Evolutionary conservation across 495 filamentous ascomycete species (phyloP).

Genomic region (Neurospora sp.): DNA sequence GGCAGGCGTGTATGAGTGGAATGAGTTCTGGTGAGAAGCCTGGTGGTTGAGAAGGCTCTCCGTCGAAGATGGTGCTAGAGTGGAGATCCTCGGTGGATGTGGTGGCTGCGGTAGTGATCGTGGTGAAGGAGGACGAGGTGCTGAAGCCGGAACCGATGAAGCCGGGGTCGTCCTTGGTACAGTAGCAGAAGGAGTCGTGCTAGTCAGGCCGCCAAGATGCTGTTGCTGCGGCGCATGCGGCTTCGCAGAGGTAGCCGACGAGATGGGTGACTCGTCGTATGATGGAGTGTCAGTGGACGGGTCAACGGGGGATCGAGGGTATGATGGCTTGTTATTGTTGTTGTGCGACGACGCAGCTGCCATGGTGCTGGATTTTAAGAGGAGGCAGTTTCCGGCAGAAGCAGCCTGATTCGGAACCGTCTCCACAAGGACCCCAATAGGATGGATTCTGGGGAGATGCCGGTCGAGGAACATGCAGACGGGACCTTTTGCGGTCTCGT

Average conservation of each 20-base stretch:
- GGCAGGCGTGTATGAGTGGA: constrained; percentile 38
- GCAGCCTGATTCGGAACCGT: constrained; percentile 22
- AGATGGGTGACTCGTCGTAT: constrained; percentile 46
- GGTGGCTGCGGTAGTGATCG: constrained; percentile 23
- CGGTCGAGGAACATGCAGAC: constrained; percentile 38
- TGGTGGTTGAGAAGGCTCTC: constrained; percentile 14
- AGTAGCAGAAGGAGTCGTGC: constrained; percentile 18
- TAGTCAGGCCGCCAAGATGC: constrained; percentile 39
- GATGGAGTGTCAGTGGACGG: constrained; percentile 34
- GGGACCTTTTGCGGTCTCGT: constrained; percentile 11
- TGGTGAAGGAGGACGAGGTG: constrained; percentile 35
- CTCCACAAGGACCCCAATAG: constrained; percentile 31
- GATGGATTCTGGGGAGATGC: constrained; percentile 29
- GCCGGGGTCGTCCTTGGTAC: constrained; percentile 21
- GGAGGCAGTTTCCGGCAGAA: constrained; percentile 15
- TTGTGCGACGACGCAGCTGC: constrained; percentile 43
- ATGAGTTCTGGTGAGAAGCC: constrained; percentile 16
- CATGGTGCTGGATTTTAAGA: constrained; percentile 34
- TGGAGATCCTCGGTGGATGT: not conserved
- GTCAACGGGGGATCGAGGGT: constrained; percentile 42
- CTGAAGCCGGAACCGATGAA: constrained; percentile 25
- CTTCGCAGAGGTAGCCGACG: constrained; percentile 45
- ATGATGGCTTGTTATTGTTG: constrained; percentile 14
- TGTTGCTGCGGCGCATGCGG: constrained; percentile 22
- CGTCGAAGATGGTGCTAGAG: not conserved